Evolutionary conservation across 2,329 filamentous ascomycete genomes (phyloP), one percentile per base, ranked within the genome.

Genomic region (Penicillium frequentans): DNA sequence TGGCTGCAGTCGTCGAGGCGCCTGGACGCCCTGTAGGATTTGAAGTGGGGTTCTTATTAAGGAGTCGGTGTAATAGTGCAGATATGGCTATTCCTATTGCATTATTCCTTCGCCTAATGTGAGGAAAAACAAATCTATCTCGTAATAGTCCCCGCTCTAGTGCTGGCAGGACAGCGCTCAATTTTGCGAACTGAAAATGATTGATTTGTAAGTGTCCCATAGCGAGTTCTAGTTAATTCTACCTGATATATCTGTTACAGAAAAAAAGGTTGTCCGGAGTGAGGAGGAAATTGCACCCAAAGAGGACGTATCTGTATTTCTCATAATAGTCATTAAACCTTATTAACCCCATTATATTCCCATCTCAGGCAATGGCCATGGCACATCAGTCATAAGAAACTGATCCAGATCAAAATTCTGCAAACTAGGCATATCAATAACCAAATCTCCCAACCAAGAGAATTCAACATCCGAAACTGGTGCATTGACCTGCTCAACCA

Each of bases 401-500:
- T 75, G 72, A 35, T 80, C 79, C 26, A 81, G 59, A 59, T 81
- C 77, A 47, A 79, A 72, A 29, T 78, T 74, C 43, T 77, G 74
- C 21, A 81, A 63, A 43, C 73, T 74, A 0, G 77, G 77, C 52
- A 81, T 70, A 56, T 82, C 79, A 19, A 76, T 74, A 3, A 78
- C 69, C 50, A 81, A 58, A 48, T 72, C 75, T 14, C 77, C 77
- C 29, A 81, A 56, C 79, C 79, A 79, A 0, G 70, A 72, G 45
- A 75, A 69, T 19, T 77, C 75, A 0, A 68, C 65, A 52, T 72
- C 69, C 43, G 67, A 74, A 21, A 64, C 65, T 7, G 65, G 64
- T n/a, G 62, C 63, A 42, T 56, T 51, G 21, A 52, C 60, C 48
- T 64, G 58, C 64, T 23, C 49, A 24, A 21, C 24, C 4, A 21